These are phyloP conservation scores for Stephanodiscus triporus DNA, from an alignment of 108 stramenopile species.

Conservation along the genomic window DNA sequence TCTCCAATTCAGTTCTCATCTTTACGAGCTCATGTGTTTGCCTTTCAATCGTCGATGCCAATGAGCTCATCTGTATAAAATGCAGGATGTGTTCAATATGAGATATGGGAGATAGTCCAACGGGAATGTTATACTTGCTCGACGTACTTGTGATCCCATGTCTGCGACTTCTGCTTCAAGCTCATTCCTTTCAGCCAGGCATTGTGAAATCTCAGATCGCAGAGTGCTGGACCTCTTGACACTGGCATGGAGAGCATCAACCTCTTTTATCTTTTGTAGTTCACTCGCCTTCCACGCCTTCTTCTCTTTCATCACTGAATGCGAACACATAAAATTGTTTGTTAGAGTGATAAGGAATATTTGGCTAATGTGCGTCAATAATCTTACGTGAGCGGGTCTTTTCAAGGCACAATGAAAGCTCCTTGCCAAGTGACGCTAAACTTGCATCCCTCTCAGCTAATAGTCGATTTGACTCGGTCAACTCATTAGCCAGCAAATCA, in stretches of 20 bases:
- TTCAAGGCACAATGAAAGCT: slow-evolving; percentile 23
- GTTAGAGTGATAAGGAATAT: not conserved
- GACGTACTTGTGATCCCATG: slow-evolving; percentile 19
- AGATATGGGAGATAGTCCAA: not conserved
- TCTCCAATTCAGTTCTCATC: slow-evolving; percentile 27
- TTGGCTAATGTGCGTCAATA: not conserved
- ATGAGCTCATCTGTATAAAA: slow-evolving; percentile 16
- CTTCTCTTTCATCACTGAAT: slow-evolving; percentile 40
- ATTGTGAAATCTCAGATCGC: slow-evolving; percentile 25
- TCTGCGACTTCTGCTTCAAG: slow-evolving; percentile 26
- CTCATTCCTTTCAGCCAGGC: slow-evolving; percentile 20
- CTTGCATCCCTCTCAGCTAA: slow-evolving; percentile 31
- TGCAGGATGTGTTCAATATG: not conserved
- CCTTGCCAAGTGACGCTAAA: slow-evolving; percentile 21
- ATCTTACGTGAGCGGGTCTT: slow-evolving; percentile 25
- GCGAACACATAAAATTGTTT: not conserved
- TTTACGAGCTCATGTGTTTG: slow-evolving; percentile 13
- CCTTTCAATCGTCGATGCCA: slow-evolving; percentile 21
- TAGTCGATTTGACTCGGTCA: slow-evolving; percentile 25
- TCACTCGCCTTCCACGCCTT: slow-evolving; percentile 12
- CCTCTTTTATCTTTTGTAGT: slow-evolving; percentile 18
- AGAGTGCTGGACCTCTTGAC: slow-evolving; percentile 12
- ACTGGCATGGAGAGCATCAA: slow-evolving; percentile 23
- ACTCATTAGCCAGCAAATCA: slow-evolving; percentile 33
- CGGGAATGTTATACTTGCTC: not conserved